phyloP scores from a whole-genome alignment of 495 filamentous ascomycete genomes.

The Achaetomiella virescens region DNA sequence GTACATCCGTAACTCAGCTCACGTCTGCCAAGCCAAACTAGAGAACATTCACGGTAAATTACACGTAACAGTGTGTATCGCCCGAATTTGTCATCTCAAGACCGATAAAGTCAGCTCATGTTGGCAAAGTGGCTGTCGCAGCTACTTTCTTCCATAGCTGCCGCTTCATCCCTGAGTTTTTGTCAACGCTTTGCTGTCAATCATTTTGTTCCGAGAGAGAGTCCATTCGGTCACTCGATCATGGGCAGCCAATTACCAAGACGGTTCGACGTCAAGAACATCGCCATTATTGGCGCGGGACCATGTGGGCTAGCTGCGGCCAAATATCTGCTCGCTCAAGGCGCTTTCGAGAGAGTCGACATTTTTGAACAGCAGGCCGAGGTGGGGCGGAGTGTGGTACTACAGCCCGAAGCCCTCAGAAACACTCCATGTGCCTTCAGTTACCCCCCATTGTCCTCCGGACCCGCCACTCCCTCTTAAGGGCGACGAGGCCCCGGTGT shows the following conservation, averaged over 20 bases:
- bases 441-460: constrained; percentile 32
- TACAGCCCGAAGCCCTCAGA: constrained; percentile 44
- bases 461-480: constrained; percentile 34
- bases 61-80: not conserved
- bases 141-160: not conserved
- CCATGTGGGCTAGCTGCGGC: constrained; percentile 62
- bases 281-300: constrained; percentile 68
- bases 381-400: constrained; percentile 81
- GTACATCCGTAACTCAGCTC: no score
- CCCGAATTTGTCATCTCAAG: not conserved
- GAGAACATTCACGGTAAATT: not conserved
- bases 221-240: not conserved
- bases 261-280: constrained; percentile 40
- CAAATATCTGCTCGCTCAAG: constrained; percentile 70
- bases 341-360: constrained; percentile 60
- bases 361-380: constrained; percentile 74
- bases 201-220: no score
- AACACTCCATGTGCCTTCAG: constrained; percentile 36
- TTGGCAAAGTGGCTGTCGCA: not conserved
- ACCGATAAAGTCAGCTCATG: not conserved
- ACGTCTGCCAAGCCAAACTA: not conserved
- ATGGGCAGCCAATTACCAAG: constrained; percentile 25
- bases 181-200: no score
- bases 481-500: constrained; percentile 38
- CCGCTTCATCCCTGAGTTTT: not conserved